Base-by-base conservation (phyloP, 768 basidiomycete species). In the Collybia sp. region DNA sequence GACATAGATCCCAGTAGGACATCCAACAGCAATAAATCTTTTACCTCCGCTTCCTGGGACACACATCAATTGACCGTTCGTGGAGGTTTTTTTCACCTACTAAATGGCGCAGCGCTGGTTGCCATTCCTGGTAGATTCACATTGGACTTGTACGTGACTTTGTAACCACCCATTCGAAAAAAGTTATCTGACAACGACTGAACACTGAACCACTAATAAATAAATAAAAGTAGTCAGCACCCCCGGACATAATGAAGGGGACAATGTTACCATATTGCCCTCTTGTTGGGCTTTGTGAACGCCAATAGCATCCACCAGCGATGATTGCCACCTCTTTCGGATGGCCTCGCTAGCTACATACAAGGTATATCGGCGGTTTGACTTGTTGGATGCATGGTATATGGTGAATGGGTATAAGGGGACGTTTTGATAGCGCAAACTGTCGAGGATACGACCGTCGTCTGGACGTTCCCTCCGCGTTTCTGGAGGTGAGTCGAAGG, bases 131-230 rank as follows among this genome's bases (percentile, higher is more conserved):
- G 77, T 19, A 77, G 66, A 16, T 68, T 67, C 17, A 53, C 48
- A 20, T 58, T 56, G 16, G 61, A 46, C 15, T 56, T 57, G 46
- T 56, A 50, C 10, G 59, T 53, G 33, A 64, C 59, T 44, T 66
- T 66, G n/a, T 53, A 48, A 6, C 69, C 69, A 8, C 68, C 61
- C 42, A 72, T 56, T 40, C 80, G 71, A 64, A 92, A 91, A 49
- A 75, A 79, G 2, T 72, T 68, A 53, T 86, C 83, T 16, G 80
- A 73, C 31, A 89, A 44, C 1, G 64, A 56, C 46, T 80, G 74
- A 12, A 78, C 72, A 20, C 79, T 79, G 51, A 87, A 90, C 72
- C 78, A 83, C 90, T 93, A n/a, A n/a, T n/a, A n/a, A n/a, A n/a
- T 25, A 25, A 25, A 47, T 15, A 4, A 5, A 19, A 25, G 34